Percentiles rank a stretch among this genome's conserved stretches.
These are phyloP conservation scores for Suillus brevipes DNA, from an alignment of 768 basidiomycete species.

Conservation along the genomic window DNA sequence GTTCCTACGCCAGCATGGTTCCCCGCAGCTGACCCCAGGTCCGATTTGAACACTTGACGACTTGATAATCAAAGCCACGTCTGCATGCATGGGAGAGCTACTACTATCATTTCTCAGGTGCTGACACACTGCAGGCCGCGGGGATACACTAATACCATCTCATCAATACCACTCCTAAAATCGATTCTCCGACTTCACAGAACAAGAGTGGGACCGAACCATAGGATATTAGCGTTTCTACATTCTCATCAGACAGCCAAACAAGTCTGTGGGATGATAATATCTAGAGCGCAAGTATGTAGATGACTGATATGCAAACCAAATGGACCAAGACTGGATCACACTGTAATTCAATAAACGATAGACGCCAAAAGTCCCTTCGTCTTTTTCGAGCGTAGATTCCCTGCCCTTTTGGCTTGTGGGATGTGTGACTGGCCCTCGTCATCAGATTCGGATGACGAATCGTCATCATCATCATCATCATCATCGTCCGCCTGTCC, in stretches of 20 bases:
- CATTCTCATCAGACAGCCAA: background rate
- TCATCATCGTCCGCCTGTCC: slow-evolving; percentile 21
- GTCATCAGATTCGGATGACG: slow-evolving; percentile 41
- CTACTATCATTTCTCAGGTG: background rate
- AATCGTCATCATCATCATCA: slow-evolving; percentile 31
- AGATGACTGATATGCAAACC: background rate
- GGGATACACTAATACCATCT: background rate
- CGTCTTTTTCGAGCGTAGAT: slow-evolving; percentile 28
- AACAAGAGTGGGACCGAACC: background rate
- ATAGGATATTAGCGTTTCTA: background rate
- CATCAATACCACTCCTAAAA: background rate
- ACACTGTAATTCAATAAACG: background rate
- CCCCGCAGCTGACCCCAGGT: background rate
- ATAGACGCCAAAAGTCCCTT: slow-evolving; percentile 14
- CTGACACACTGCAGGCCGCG: background rate
- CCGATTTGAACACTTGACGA: background rate
- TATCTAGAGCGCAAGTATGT: background rate
- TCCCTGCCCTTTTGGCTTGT: slow-evolving; percentile 53
- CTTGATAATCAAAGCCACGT: no score
- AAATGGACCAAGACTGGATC: background rate
- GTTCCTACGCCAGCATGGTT: background rate
- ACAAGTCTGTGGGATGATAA: background rate
- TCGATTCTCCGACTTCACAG: background rate
- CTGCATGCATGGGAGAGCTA: background rate
- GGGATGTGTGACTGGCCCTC: slow-evolving; percentile 55